A percentile compares a stretch with the other conserved stretches of the same genome.
Conservation (phyloP, 2,329 filamentous ascomycete genomes). For the Diplodia intermedia region DNA sequence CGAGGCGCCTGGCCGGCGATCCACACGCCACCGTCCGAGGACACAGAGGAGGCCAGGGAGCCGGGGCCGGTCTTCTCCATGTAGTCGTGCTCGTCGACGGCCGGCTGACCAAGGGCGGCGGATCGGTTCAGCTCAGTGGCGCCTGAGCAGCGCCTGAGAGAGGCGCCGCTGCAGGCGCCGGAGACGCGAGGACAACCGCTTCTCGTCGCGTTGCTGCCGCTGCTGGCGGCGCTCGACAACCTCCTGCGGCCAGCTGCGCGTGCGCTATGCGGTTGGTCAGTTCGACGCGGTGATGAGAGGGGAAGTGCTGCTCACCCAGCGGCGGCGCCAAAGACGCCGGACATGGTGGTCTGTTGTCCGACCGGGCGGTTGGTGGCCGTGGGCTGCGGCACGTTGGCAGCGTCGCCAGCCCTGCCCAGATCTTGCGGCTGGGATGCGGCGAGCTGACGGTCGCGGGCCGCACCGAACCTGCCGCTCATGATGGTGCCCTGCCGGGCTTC, state of each 20-base stretch:
- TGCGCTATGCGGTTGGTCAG: not conserved
- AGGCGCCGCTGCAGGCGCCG: too few relatives aligned
- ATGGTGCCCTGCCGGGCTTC: not conserved
- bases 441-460: too few relatives aligned
- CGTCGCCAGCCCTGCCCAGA: not conserved
- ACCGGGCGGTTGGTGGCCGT: not conserved
- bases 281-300: not conserved
- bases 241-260: not conserved
- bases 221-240: not conserved
- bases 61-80: not conserved
- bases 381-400: not conserved
- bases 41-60: not conserved
- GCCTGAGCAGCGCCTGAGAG: not conserved
- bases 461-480: not conserved
- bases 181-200: too few relatives aligned
- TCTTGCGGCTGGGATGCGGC: not conserved
- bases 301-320: not conserved
- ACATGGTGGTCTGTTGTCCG: not conserved
- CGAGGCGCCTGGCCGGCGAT: constrained; percentile 11
- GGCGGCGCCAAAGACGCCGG: not conserved
- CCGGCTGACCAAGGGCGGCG: not conserved
- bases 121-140: not conserved
- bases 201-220: not conserved
- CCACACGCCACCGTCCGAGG: constrained; percentile 6
- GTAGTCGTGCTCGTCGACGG: not conserved